phyloP scores from a whole-genome alignment of 208 protist species.

The Trypanosoma boissoni region DNA sequence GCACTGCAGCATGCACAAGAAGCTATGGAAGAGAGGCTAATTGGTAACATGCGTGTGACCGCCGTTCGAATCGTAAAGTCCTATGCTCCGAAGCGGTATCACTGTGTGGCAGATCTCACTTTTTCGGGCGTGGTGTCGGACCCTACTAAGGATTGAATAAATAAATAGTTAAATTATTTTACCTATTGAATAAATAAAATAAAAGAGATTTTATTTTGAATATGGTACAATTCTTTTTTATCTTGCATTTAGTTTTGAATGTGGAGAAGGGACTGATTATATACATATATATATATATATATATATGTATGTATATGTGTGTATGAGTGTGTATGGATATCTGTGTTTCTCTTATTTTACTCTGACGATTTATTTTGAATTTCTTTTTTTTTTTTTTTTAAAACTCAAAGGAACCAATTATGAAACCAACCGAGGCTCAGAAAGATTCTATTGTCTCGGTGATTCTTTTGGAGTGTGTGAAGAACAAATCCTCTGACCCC shows the following conservation, averaged over 20 bases:
- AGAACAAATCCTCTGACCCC: constrained; percentile 20
- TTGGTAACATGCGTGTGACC: too few species aligned
- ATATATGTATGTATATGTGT: too few species aligned
- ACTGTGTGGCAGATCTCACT: constrained; percentile 78
- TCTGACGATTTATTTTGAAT: constrained; percentile 7
- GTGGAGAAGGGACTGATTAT: too few species aligned
- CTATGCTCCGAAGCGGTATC: constrained; percentile 82
- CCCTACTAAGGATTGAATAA: too few species aligned
- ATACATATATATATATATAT: too few species aligned
- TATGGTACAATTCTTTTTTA: not conserved
- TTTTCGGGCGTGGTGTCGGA: constrained; percentile 36
- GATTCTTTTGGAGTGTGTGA: constrained; percentile 29
- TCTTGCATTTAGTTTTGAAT: too few species aligned
- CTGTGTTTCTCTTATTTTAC: not conserved
- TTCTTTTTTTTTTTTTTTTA: constrained; percentile 3
- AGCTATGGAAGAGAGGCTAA: constrained; percentile 9
- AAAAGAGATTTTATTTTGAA: not conserved
- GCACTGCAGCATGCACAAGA: constrained; percentile 40
- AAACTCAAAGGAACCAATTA: not conserved
- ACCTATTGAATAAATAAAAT: not conserved
- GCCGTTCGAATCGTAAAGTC: constrained; percentile 87
- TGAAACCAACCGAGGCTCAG: constrained; percentile 28
- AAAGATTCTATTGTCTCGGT: constrained; percentile 28
- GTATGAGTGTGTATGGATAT: not conserved
- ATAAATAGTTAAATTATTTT: not conserved